phyloP scores from a whole-genome alignment of 2,329 filamentous ascomycete species.

The Beauveria scarabaeidicola region DNA sequence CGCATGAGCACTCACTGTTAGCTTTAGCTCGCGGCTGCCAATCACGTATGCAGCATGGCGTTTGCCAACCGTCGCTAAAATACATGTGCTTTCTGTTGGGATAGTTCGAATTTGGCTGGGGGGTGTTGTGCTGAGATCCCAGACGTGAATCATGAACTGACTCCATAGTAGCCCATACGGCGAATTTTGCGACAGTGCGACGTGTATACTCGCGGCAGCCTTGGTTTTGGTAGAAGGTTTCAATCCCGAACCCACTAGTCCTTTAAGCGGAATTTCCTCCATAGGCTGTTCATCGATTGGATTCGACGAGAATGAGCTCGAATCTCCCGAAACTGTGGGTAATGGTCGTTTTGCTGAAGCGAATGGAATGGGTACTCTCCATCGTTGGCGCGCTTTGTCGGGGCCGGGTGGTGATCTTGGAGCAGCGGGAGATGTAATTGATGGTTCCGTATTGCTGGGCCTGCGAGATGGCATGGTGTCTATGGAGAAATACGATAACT shows the following conservation, averaged over 20 bases:
- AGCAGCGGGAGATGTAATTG: neutral
- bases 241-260: conserved; percentile 18
- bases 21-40: conserved; percentile 31
- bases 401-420: neutral
- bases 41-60: conserved; percentile 30
- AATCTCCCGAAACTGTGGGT: conserved; percentile 22
- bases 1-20: conserved; percentile 24
- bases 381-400: conserved; percentile 23
- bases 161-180: conserved; percentile 31
- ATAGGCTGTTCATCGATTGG: conserved; percentile 25
- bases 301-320: conserved; percentile 29
- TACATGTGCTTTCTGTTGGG: conserved; percentile 29
- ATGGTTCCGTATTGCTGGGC: neutral
- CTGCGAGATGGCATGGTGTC: neutral
- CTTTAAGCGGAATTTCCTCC: conserved; percentile 29
- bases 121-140: conserved; percentile 29
- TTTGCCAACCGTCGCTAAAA: conserved; percentile 29
- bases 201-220: conserved; percentile 24
- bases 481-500: neutral
- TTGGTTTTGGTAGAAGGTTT: conserved; percentile 22
- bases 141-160: conserved; percentile 28
- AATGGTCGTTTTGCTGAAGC: conserved; percentile 19
- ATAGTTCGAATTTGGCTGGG: conserved; percentile 25
- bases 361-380: conserved; percentile 21
- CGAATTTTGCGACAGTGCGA: conserved; percentile 30